Evolutionary conservation across 495 filamentous ascomycete genomes (phyloP).

Genomic region (Diplogelasinospora grovesii): DNA sequence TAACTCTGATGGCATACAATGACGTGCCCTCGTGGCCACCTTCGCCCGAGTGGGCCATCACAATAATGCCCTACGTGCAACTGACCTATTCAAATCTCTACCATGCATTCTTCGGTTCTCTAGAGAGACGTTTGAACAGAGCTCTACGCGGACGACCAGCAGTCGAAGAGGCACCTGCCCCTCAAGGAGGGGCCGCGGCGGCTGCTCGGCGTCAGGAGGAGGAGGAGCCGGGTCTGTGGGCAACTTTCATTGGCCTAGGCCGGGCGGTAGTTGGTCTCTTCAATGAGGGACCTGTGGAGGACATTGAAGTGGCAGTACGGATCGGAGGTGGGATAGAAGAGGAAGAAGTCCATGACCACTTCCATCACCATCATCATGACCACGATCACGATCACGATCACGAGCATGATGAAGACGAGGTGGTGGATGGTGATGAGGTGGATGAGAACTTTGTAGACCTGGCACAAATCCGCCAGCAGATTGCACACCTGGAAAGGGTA

Average conservation of each 20-base stretch:
- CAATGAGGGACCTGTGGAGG: slow-evolving; percentile 25
- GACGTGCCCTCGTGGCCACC: slow-evolving; percentile 57
- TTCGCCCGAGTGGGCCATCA: slow-evolving; percentile 62
- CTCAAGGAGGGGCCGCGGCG: not conserved
- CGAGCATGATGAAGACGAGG: slow-evolving; percentile 31
- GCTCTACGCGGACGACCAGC: slow-evolving; percentile 21
- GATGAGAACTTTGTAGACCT: slow-evolving; percentile 16
- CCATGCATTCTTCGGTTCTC: slow-evolving; percentile 51
- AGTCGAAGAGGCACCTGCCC: slow-evolving; percentile 8
- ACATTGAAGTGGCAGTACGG: slow-evolving; percentile 32
- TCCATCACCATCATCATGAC: too few species aligned
- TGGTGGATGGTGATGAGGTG: slow-evolving; percentile 30
- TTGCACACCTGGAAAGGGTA: too few species aligned
- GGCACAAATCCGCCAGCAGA: slow-evolving; percentile 7
- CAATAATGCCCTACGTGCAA: slow-evolving; percentile 61
- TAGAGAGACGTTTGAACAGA: slow-evolving; percentile 55
- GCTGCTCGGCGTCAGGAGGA: not conserved
- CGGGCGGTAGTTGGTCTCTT: slow-evolving; percentile 8
- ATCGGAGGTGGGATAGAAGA: slow-evolving; percentile 37
- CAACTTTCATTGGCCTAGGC: slow-evolving; percentile 9
- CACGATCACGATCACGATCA: slow-evolving; percentile 31
- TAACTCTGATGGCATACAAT: slow-evolving; percentile 14
- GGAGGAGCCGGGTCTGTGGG: slow-evolving; percentile 8
- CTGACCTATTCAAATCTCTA: slow-evolving; percentile 61
- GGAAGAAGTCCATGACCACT: not conserved